Evolutionary conservation across 2,329 filamentous ascomycete species (phyloP), one percentile per base, ranked within the genome.

Genomic region (Endoconidiophora polonica): DNA sequence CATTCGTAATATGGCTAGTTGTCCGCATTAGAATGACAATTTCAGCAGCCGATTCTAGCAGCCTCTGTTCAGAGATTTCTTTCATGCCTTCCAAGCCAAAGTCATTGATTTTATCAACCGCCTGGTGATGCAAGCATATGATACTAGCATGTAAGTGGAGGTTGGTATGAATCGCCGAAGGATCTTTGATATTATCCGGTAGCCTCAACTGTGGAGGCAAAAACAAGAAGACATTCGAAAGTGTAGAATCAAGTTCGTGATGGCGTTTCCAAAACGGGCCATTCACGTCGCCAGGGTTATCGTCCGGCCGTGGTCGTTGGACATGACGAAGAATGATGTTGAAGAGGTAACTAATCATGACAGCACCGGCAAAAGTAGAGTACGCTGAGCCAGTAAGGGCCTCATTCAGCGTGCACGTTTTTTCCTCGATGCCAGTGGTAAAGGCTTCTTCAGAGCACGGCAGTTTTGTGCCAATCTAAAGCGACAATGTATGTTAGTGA

Each of bases 261-360:
- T 96, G 90, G 1, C 86, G 77, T 58, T 77, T 82, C 90, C 90
- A 95, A 63, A 86, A 95, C 18, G 76, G 71, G 2, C 87, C 87
- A 57, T 85, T 65, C 46, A 70, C 80, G 20, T 86, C 68, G 59
- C 94, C 83, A 33, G 82, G 73, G 3, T 73, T 72, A 56, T 94
- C 86, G 24, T 80, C 71, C 0, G 79, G 69, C 49, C 76, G 77
- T 2, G 77, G 76, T 16, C 81, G 75, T 63, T 94, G 85, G 1
- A 90, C 72, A 62, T 95, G 90, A 29, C 79, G 74, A 14, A 94
- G 68, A 57, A 94, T 90, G 20, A 76, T 73, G 50, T 86, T 87
- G 63, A 94, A 90, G 46, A 94, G 68, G 55, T 81, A 77, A 50
- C 85, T 81, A 56, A 88, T 74, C 16, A 94, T 63, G 12, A 86